Evolutionary conservation across 768 basidiomycete genomes (phyloP), one percentile per base, ranked within the genome.

Genomic region (Hericium erinaceus): DNA sequence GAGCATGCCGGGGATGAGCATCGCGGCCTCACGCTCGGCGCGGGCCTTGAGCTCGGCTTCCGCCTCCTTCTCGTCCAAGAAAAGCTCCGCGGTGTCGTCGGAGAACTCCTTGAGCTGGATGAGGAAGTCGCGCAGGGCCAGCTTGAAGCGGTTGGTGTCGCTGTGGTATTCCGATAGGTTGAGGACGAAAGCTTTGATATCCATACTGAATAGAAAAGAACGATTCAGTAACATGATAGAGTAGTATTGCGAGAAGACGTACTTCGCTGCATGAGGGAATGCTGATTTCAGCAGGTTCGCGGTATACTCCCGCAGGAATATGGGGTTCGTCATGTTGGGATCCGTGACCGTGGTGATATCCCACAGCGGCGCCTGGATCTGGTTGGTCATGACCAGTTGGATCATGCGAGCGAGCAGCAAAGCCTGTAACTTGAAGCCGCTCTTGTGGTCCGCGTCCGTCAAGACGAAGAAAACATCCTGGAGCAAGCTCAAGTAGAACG

Each of bases 381-480:
- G 73, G 66, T 87, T 85, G 51, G 79, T 79, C 70, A 95, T 89
- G 39, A 95, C 90, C 24, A 98, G 81, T 69, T 92, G 87, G 81
- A 97, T 95, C 77, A 99, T 81, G 37, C 92, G 83, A 16, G 92
- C 89, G 48, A 99, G 84, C n/a, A 98, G 78, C 64, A 91, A 75
- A 64, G 89, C 90, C 72, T 98, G 95, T 59, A 94, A 79, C 73
- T 97, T 98, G 80, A 98, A 97, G 26, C 95, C 95, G 65, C 92
- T 94, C 83, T 98, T 98, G 79, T 99, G 95, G 71, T 98, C 95
- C 5, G 95, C 85, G 69, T 99, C 95, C 33, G 95, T 98, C 48
- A 99, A 78, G 44, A 98, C 95, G 64, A 91, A 98, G 82, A 99
- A 94, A 41, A 92, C 91, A 70, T 98, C 97, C 64, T 95, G 93